Evolutionary conservation across 495 filamentous ascomycete genomes (phyloP).

Genomic region (Talaromyces trachyspermus): DNA sequence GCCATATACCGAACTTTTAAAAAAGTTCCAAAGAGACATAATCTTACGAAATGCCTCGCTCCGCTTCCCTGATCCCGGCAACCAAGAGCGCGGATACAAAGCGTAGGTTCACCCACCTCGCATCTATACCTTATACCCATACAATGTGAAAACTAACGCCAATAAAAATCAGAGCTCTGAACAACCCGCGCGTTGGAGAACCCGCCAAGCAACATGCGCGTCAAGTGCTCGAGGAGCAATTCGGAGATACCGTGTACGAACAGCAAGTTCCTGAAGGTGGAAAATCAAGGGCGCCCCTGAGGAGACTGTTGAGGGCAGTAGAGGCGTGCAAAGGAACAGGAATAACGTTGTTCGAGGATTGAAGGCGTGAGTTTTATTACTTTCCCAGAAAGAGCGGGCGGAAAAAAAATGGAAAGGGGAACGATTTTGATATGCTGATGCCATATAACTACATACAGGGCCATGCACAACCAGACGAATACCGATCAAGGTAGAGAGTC

Average conservation of each 20-base stretch:
- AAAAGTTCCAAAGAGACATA: not conserved
- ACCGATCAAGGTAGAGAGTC: constrained; percentile 3
- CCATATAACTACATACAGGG: too few relatives aligned
- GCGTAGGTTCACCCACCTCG: constrained; percentile 11
- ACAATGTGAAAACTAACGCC: not conserved
- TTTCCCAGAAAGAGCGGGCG: too few relatives aligned
- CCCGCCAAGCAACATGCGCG: constrained; percentile 8
- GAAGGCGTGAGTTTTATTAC: constrained; percentile 12
- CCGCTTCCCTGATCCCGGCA: constrained; percentile 4
- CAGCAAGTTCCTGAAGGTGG: not conserved
- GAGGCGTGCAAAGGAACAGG: constrained; percentile 10
- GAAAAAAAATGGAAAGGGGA: too few relatives aligned
- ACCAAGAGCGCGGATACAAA: constrained; percentile 17
- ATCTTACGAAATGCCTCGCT: constrained; percentile 4
- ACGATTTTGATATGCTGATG: too few relatives aligned
- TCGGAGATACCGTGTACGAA: not conserved
- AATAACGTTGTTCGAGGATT: constrained; percentile 13
- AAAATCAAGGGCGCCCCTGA: constrained; percentile 1
- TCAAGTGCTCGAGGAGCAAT: constrained; percentile 9
- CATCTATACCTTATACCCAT: not conserved
- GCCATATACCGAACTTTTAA: not conserved
- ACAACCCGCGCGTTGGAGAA: constrained; percentile 4
- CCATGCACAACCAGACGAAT: constrained; percentile 6
- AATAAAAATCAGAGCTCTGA: not conserved
- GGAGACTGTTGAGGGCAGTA: constrained; percentile 1